Evolutionary conservation across 2,329 filamentous ascomycete species (phyloP).

Genomic region (Blastomyces parvus): DNA sequence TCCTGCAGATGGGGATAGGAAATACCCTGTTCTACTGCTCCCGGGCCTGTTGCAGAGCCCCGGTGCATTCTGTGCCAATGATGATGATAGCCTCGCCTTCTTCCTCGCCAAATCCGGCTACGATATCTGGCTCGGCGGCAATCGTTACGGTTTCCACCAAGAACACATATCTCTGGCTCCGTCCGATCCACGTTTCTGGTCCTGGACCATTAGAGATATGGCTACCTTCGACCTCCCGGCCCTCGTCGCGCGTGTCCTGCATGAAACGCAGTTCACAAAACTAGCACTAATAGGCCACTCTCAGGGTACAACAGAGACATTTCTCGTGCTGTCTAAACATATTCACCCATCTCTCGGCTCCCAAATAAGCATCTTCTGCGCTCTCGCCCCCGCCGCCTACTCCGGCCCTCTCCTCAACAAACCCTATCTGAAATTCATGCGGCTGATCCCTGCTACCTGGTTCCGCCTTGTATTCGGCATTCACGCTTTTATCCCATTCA

Average conservation of each 20-base stretch:
- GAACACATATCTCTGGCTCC: constrained; percentile 62
- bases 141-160: constrained; percentile 75
- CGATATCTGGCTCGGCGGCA: constrained; percentile 94
- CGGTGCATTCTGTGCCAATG: constrained; percentile 81
- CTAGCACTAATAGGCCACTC: constrained; percentile 78
- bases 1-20: constrained; percentile 43
- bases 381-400: constrained; percentile 80
- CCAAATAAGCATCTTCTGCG: constrained; percentile 81
- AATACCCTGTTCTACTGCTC: constrained; percentile 77
- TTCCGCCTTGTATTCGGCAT: constrained; percentile 83
- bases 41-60: constrained; percentile 82
- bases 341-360: constrained; percentile 76
- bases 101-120: constrained; percentile 86
- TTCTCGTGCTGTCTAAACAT: constrained; percentile 81
- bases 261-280: constrained; percentile 73
- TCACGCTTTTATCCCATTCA: constrained; percentile 84
- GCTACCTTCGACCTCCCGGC: constrained; percentile 80
- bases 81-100: constrained; percentile 82
- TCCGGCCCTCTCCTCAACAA: constrained; percentile 77
- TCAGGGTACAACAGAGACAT: constrained; percentile 80
- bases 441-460: constrained; percentile 61
- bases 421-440: constrained; percentile 88
- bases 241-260: constrained; percentile 66
- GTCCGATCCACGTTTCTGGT: constrained; percentile 84
- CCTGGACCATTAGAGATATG: constrained; percentile 93